Evolutionary conservation across 148 eudicot genomes (phyloP), one percentile per base, ranked within the genome.

Genomic region (Nepenthes mirabilis): DNA sequence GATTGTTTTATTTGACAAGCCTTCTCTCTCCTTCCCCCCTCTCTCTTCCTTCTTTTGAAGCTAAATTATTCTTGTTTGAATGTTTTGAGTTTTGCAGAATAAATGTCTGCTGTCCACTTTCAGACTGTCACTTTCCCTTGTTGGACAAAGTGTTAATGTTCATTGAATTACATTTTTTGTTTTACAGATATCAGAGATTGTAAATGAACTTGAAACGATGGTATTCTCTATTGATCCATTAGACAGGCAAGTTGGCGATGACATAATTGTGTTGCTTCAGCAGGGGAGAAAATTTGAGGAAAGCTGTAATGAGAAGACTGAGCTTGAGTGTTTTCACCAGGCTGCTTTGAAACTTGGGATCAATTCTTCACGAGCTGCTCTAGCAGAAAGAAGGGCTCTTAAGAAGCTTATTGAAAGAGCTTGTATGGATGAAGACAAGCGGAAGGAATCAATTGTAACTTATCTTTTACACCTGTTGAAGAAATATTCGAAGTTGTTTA

Each of bases 241-340:
- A 57, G 98, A 88, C 79, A 93, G 88, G 73, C 91, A 86, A 74
- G 72, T 93, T 47, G 98, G 98, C 37, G 89, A 93, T 56, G 96
- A 88, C 49, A 79, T 93, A 33, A 93, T 93, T 63, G 74, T 70
- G 33, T 72, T 93, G 67, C 94, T 93, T 23, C 98, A 88, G 69
- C 95, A 82, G 72, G 95, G 96, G 37, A 77, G 75, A 79, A 88
- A 82, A 75, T 88, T 93, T 61, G 85, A 79, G 56, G 85, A 77
- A 65, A 80, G 64, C 57, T 77, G 75, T 32, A 74, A 60, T 61
- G 98, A 86, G 69, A 86, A 64, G 54, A 82, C 73, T 47, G 96
- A 88, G 75, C 88, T 93, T 36, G 96, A 88, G 62, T 80, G 83
- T 65, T 93, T 93, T 71, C 95, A 93, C 75, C 91, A 86, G 62